Conservation (phyloP, 2,329 filamentous ascomycete genomes). For the Fusarium drepaniforme region DNA sequence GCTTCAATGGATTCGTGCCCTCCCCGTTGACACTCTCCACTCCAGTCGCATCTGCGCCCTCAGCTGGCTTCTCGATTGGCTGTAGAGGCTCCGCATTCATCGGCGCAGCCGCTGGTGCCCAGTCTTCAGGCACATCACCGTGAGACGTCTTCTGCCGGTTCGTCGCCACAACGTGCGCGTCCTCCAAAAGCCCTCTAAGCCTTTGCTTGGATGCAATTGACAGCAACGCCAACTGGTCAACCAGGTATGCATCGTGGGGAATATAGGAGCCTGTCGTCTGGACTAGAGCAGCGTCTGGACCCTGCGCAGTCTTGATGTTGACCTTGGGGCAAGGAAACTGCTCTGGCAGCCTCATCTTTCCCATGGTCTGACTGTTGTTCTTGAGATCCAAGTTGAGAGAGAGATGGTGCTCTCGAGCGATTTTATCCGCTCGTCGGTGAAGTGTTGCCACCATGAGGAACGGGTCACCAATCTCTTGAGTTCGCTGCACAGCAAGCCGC, state of each 20-base stretch:
- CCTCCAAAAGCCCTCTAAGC: conserved; percentile 80
- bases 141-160: conserved; percentile 84
- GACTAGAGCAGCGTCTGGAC: conserved; percentile 73
- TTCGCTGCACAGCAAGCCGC: conserved; percentile 68
- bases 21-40: conserved; percentile 65
- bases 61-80: conserved; percentile 39
- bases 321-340: conserved; percentile 65
- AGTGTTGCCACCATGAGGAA: conserved; percentile 76
- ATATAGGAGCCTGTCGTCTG: conserved; percentile 76
- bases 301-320: conserved; percentile 66
- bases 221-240: conserved; percentile 85
- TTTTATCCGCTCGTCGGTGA: conserved; percentile 69
- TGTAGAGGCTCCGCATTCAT: conserved; percentile 56
- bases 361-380: conserved; percentile 56
- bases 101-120: conserved; percentile 76
- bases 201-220: conserved; percentile 87
- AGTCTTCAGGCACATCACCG: conserved; percentile 82
- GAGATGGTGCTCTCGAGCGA: conserved; percentile 69
- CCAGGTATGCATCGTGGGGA: conserved; percentile 79
- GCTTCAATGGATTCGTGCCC: conserved; percentile 68
- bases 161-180: conserved; percentile 77
- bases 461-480: conserved; percentile 79
- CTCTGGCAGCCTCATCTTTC: conserved; percentile 61
- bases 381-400: conserved; percentile 68
- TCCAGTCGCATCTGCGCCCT: conserved; percentile 31